phyloP scores from a whole-genome alignment of 2,329 filamentous ascomycete genomes.

The Botrytis pseudocinerea region DNA sequence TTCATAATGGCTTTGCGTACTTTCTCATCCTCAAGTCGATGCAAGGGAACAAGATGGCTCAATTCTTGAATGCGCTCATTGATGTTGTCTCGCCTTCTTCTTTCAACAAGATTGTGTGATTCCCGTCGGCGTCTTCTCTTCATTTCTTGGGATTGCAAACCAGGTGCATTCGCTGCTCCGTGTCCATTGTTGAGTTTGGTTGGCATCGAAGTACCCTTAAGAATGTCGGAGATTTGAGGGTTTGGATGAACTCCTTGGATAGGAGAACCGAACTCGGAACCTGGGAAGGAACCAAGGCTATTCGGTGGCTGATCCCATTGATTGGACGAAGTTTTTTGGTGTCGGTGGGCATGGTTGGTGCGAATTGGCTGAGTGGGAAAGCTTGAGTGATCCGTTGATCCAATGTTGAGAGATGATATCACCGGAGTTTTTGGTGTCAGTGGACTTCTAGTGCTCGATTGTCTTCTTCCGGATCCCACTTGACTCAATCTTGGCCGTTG shows the following conservation, averaged over 20 bases:
- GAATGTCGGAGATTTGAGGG: slow-evolving; percentile 82
- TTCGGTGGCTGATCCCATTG: slow-evolving; percentile 89
- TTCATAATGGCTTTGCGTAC: slow-evolving; percentile 93
- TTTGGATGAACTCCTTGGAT: slow-evolving; percentile 64
- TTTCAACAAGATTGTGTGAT: slow-evolving; percentile 95
- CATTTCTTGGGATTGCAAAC: slow-evolving; percentile 79
- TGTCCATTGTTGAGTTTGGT: slow-evolving; percentile 67
- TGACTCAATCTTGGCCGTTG: slow-evolving; percentile 60
- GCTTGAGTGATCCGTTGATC: slow-evolving; percentile 63
- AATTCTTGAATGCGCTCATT: slow-evolving; percentile 98
- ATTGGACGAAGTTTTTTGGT: slow-evolving; percentile 81
- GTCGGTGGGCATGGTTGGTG: slow-evolving; percentile 60
- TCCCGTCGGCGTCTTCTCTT: slow-evolving; percentile 89
- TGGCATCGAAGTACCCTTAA: slow-evolving; percentile 88
- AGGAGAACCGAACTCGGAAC: slow-evolving; percentile 87
- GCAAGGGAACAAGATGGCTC: slow-evolving; percentile 86
- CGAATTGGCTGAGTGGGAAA: slow-evolving; percentile 80
- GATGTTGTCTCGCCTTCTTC: slow-evolving; percentile 93
- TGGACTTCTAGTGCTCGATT: slow-evolving; percentile 73
- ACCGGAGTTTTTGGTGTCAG: slow-evolving; percentile 85
- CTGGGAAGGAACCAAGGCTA: slow-evolving; percentile 81
- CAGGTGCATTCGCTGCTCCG: slow-evolving; percentile 33
- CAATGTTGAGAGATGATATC: slow-evolving; percentile 68
- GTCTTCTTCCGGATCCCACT: slow-evolving; percentile 65
- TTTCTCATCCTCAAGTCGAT: slow-evolving; percentile 95